Percentiles rank a stretch among this genome's conserved stretches.
phyloP scores from a whole-genome alignment of 768 basidiomycete species.

The Mycena maculata region DNA sequence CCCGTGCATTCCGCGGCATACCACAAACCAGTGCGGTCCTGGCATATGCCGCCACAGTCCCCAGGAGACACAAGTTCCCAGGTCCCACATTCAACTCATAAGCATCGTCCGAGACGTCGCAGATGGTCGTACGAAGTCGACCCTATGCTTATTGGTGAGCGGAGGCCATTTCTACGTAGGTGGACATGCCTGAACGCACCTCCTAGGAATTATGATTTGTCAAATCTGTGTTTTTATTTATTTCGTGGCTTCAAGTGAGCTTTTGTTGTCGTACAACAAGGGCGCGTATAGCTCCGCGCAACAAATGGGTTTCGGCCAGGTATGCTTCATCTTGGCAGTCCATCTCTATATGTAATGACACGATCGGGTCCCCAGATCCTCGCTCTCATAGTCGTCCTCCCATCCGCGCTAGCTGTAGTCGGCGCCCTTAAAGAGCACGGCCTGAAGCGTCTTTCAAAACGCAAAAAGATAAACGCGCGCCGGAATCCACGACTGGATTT shows the following conservation, averaged over 20 bases:
- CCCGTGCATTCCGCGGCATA: not conserved
- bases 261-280: slow-evolving; percentile 47
- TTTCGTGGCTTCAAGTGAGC: slow-evolving; percentile 54
- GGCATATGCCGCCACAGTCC: not conserved
- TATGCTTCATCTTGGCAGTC: slow-evolving; percentile 20
- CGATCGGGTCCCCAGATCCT: slow-evolving; percentile 44
- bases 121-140: slow-evolving; percentile 50
- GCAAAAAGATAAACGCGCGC: slow-evolving; percentile 31
- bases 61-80: not conserved
- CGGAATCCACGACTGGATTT: slow-evolving; percentile 20
- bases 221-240: slow-evolving; percentile 52
- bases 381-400: slow-evolving; percentile 54
- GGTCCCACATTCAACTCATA: not conserved
- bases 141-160: slow-evolving; percentile 50
- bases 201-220: slow-evolving; percentile 48
- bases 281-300: slow-evolving; percentile 36
- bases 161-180: too few species aligned
- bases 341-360: not conserved
- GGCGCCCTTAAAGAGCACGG: slow-evolving; percentile 48
- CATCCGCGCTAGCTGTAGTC: slow-evolving; percentile 49
- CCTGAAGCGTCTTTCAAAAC: slow-evolving; percentile 43
- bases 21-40: slow-evolving; percentile 1
- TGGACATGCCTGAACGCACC: not conserved
- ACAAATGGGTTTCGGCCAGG: slow-evolving; percentile 56
- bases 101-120: slow-evolving; percentile 45